Conservation (phyloP, 257 asterid genomes). For the Salvia splendens region DNA sequence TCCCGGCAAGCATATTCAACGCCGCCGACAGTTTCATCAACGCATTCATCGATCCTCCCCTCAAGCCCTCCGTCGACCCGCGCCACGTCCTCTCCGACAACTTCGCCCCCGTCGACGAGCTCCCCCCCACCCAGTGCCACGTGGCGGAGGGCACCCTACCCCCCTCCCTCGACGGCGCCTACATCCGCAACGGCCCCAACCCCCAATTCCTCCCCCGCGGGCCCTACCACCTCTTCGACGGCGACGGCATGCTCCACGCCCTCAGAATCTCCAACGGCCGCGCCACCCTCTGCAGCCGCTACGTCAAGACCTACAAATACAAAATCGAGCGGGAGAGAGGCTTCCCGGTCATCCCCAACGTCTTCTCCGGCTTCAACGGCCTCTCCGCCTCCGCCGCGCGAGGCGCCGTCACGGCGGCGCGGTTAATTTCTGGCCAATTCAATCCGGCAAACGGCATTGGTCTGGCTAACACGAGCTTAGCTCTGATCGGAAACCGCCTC, state of each 20-base stretch:
- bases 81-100: not conserved
- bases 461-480: not conserved
- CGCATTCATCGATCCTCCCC: not conserved
- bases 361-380: not conserved
- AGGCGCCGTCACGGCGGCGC: not conserved
- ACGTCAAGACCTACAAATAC: conserved; percentile 9
- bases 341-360: not conserved
- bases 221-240: conserved; percentile 22
- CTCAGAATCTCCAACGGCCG: not conserved
- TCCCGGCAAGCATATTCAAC: no score
- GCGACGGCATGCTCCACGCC: conserved; percentile 24
- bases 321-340: not conserved
- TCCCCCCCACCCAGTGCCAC: not conserved
- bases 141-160: conserved; percentile 20
- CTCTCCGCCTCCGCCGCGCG: not conserved
- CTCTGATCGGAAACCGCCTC: not conserved
- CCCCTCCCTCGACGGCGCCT: conserved; percentile 2
- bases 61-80: not conserved
- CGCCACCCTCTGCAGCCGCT: conserved; percentile 13
- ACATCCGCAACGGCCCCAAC: conserved; percentile 20
- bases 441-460: not conserved
- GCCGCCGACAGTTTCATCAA: not conserved
- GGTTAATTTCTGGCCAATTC: not conserved
- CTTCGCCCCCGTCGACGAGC: conserved; percentile 10
- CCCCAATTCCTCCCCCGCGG: not conserved